Percentiles rank a stretch among this genome's conserved stretches.
Conservation (phyloP, 2,329 filamentous ascomycete genomes). For the Claviceps paspali region DNA sequence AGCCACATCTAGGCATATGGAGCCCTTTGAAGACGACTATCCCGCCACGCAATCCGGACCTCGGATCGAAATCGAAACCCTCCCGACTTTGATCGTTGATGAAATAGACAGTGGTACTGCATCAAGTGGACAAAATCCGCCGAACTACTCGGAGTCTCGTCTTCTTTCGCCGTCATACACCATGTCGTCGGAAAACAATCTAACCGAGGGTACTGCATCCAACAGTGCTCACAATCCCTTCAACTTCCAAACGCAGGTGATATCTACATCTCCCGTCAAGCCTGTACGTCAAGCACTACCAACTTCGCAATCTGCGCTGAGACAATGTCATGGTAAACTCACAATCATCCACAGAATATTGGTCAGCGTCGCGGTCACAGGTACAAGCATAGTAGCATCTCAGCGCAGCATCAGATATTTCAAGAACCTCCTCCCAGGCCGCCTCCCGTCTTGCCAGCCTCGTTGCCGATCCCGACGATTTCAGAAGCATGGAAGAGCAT, state of each 20-base stretch:
- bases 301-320: conserved; percentile 3
- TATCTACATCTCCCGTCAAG: conserved; percentile 62
- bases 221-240: conserved; percentile 50
- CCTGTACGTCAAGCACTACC: conserved; percentile 37
- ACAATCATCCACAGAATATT: conserved; percentile 44
- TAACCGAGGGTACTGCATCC: background rate
- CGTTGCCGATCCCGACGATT: conserved; percentile 78
- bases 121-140: background rate
- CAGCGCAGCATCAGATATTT: conserved; percentile 80
- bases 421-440: conserved; percentile 77
- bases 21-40: conserved; percentile 1
- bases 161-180: conserved; percentile 6
- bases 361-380: conserved; percentile 88
- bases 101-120: conserved; percentile 8
- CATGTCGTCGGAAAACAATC: conserved; percentile 5
- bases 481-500: conserved; percentile 81
- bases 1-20: conserved; percentile 6
- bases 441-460: conserved; percentile 78
- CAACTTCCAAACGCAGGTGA: conserved; percentile 80
- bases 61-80: background rate
- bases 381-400: conserved; percentile 94
- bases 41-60: background rate
- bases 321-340: background rate
- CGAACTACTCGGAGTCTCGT: background rate
- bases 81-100: conserved; percentile 9